Conservation (phyloP, 2,329 filamentous ascomycete genomes). For the Fusarium staphyleae region DNA sequence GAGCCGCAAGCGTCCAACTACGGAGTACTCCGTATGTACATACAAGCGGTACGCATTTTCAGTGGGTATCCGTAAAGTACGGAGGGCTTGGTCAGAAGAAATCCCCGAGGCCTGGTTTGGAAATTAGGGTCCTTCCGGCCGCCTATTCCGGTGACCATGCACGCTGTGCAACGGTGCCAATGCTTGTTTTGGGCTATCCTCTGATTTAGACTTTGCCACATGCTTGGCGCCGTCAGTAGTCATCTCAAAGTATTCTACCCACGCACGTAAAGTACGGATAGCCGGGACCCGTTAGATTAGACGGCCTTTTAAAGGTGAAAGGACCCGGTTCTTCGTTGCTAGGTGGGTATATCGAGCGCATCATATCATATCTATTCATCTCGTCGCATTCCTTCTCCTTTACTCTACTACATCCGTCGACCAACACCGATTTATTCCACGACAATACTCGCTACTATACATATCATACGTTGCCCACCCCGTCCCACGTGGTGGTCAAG, state of each 20-base stretch:
- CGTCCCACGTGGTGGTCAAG: constrained; percentile 5
- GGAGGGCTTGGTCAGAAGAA: too few species aligned
- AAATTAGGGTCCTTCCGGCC: not conserved
- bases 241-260: constrained; percentile 1
- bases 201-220: not conserved
- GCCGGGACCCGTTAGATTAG: too few species aligned
- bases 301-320: constrained; percentile 10
- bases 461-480: not conserved
- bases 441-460: constrained; percentile 3
- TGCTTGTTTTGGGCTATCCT: not conserved
- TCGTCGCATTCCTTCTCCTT: constrained; percentile 12
- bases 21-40: too few species aligned
- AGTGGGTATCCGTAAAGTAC: too few species aligned
- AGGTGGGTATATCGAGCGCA: constrained; percentile 16
- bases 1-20: not conserved
- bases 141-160: too few species aligned
- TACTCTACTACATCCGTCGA: not conserved
- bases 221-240: not conserved
- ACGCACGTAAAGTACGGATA: constrained; percentile 2
- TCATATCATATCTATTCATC: not conserved
- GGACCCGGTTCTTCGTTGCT: constrained; percentile 21
- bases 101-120: too few species aligned
- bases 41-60: too few species aligned
- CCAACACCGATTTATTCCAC: not conserved
- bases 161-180: not conserved